A percentile compares a stretch with the other conserved stretches of the same genome.
These are phyloP conservation scores for Didymella glomerata DNA, from an alignment of 2,329 filamentous ascomycete species.

Conservation along the genomic window DNA sequence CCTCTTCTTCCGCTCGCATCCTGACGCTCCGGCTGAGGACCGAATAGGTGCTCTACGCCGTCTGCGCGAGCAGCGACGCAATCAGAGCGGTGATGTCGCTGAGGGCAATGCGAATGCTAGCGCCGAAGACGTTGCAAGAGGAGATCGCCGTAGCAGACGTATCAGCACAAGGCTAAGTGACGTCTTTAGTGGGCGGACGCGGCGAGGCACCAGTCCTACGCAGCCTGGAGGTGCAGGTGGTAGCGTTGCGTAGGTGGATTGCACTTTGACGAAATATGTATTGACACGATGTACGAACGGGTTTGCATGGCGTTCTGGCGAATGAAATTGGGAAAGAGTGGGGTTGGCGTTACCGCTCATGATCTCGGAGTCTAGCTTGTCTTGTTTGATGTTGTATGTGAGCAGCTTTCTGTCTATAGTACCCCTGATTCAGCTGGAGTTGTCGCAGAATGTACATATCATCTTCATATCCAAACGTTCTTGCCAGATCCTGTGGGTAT, in stretches of 20 bases:
- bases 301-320: constrained; percentile 7
- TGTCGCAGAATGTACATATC: not conserved
- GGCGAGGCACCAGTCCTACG: constrained; percentile 5
- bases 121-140: constrained; percentile 29
- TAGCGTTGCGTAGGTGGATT: not conserved
- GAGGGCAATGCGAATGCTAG: constrained; percentile 26
- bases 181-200: constrained; percentile 31
- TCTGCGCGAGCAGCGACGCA: constrained; percentile 45
- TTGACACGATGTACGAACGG: constrained; percentile 12
- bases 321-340: not conserved
- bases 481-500: no score
- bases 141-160: constrained; percentile 33
- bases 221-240: not conserved
- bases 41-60: constrained; percentile 53
- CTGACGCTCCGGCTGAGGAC: constrained; percentile 54
- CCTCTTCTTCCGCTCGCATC: constrained; percentile 51
- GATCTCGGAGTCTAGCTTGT: not conserved
- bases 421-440: not conserved
- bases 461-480: not conserved
- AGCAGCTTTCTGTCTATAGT: not conserved
- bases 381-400: not conserved
- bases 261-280: constrained; percentile 2
- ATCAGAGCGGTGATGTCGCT: constrained; percentile 31
- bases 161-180: constrained; percentile 39
- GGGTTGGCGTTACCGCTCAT: not conserved